Percentiles rank a stretch among this genome's conserved stretches.
Conservation (phyloP, 176 grass and related monocot species). For the Melocanna baccifera region DNA sequence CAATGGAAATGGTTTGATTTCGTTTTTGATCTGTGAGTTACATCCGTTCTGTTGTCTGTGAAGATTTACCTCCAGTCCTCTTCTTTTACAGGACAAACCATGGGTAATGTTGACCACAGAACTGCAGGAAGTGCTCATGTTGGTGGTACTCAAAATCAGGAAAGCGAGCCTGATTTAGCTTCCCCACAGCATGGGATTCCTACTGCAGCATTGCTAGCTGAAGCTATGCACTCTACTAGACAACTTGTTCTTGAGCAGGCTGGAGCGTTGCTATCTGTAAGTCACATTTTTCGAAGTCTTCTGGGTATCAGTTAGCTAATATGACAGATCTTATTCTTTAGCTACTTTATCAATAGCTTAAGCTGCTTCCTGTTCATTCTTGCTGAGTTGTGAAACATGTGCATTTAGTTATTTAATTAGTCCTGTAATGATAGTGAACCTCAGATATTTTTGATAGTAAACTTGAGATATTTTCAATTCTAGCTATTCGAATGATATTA, state of each 20-base stretch:
- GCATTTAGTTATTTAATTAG: constrained; percentile 8
- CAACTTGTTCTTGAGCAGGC: constrained; percentile 60
- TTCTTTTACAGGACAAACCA: constrained; percentile 37
- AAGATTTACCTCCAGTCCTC: constrained; percentile 20
- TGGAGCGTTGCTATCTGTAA: constrained; percentile 56
- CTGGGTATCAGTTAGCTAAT: constrained; percentile 8
- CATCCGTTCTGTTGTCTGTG: neutral
- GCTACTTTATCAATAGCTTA: neutral
- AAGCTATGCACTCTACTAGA: constrained; percentile 56
- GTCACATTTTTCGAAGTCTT: constrained; percentile 29
- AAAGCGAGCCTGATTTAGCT: constrained; percentile 36
- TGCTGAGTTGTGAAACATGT: constrained; percentile 1
- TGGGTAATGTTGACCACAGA: constrained; percentile 23
- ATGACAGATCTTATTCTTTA: neutral
- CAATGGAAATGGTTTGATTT: constrained; percentile 52
- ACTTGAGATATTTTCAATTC: neutral
- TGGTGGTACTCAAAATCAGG: constrained; percentile 34
- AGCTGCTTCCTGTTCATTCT: constrained; percentile 14
- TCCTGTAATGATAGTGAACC: constrained; percentile 1
- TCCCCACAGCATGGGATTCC: constrained; percentile 42
- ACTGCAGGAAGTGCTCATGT: constrained; percentile 36
- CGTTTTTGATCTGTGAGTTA: neutral
- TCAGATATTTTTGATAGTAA: neutral
- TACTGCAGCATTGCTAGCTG: constrained; percentile 60
- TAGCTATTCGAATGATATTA: constrained; percentile 7